Evolutionary conservation across 768 basidiomycete species (phyloP), one percentile per base, ranked within the genome.

Genomic region (Agaricus sinodeliciosus): DNA sequence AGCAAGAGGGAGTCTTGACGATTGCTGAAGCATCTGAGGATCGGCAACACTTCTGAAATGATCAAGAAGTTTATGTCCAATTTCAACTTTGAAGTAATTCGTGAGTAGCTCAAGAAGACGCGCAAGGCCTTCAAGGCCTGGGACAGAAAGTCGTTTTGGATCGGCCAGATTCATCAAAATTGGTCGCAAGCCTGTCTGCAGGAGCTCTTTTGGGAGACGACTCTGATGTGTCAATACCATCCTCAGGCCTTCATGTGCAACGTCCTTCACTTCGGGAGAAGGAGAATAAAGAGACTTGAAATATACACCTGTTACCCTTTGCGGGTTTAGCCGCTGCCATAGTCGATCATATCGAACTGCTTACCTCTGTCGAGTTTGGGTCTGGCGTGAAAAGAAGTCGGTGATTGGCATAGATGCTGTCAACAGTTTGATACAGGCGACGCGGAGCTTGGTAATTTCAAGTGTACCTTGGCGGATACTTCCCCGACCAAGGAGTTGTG

Each of bases 71-170:
- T 99, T 99, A 67, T 90, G 82, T 0, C 96, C 96, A 55, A 99
- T 98, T 72, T 99, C 96, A 15, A 99, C 95, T 67, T 97, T 98
- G 83, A 99, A 99, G 70, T 99, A 98, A 66, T 97, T 97, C 36
- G 94, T 96, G 51, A 99, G 71, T 6, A 99, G 79, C 66, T 96
- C 93, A 45, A 99, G 74, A 45, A 99, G 78, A 11, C 95, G 85
- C 11, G 94, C 95, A 19, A 99, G 74, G 3, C 96, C 96, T 66
- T 99, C 94, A 51, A 95, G 66, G 9, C 94, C 94, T 4, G 90
- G 81, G 22, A 96, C 89, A 6, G 92, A 94, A 31, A 99, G 78
- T 34, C 92, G 83, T 63, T 94, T 94, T 35, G 94, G 90, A 68
- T 98, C 96, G 2, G 94, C 94, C 22, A 99, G 81, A 63, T 98